Conservation (phyloP, 2,329 filamentous ascomycete species). For the Botrytis fragariae region DNA sequence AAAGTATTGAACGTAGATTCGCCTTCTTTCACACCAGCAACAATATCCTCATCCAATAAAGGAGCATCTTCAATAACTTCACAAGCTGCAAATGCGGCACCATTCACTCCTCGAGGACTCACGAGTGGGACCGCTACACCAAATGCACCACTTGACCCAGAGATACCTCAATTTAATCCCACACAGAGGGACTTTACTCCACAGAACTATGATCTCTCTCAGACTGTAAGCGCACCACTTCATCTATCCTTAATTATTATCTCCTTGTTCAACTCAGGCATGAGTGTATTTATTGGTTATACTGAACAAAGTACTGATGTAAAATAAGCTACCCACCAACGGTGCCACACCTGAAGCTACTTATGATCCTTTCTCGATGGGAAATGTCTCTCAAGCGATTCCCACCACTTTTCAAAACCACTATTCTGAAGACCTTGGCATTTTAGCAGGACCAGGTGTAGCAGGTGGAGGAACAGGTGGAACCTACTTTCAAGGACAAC, state of each 20-base stretch:
- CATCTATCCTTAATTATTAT: background rate
- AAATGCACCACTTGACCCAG: slow-evolving; percentile 33
- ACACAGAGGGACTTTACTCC: slow-evolving; percentile 59
- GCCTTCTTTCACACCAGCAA: slow-evolving; percentile 82
- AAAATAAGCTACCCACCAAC: slow-evolving; percentile 44
- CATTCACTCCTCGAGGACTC: slow-evolving; percentile 71
- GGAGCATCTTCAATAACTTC: slow-evolving; percentile 75
- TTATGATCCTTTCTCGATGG: slow-evolving; percentile 66
- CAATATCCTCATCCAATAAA: slow-evolving; percentile 52
- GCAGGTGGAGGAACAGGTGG: slow-evolving; percentile 43
- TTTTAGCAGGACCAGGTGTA: slow-evolving; percentile 38
- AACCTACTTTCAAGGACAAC: slow-evolving; percentile 64
- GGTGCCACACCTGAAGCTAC: slow-evolving; percentile 50
- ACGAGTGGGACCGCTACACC: slow-evolving; percentile 39
- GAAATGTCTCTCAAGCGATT: slow-evolving; percentile 51
- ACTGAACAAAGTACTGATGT: slow-evolving; percentile 26
- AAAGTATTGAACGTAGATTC: slow-evolving; percentile 93
- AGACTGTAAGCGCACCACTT: slow-evolving; percentile 44
- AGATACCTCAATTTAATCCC: slow-evolving; percentile 53
- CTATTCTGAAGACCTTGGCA: slow-evolving; percentile 68
- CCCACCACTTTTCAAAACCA: slow-evolving; percentile 62
- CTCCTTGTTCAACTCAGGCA: background rate
- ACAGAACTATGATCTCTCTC: slow-evolving; percentile 51
- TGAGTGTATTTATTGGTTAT: background rate
- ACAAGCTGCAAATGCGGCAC: slow-evolving; percentile 83